Evolutionary conservation across 352 stramenopile species (phyloP).

Genomic region (Globisporangium carolinianum): DNA sequence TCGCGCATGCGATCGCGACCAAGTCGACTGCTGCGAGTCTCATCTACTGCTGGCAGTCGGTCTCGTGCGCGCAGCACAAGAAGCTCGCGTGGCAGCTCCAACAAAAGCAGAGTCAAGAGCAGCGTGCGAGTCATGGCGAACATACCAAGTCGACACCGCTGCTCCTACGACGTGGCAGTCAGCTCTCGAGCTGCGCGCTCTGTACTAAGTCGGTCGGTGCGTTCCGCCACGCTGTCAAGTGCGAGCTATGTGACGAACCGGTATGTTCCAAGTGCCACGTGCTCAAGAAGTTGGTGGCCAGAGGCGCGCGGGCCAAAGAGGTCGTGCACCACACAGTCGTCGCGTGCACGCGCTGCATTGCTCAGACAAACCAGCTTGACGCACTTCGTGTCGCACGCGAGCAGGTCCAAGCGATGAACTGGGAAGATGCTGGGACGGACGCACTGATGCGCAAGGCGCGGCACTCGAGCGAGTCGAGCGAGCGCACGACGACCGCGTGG

Average conservation of each 20-base stretch:
- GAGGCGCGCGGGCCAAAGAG: slow-evolving; percentile 1
- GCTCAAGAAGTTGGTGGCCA: slow-evolving; percentile 5
- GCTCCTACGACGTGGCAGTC: slow-evolving; percentile 2
- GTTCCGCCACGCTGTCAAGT: slow-evolving; percentile 10
- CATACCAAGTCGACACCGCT: too few relatives aligned
- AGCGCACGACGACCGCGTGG: slow-evolving; percentile 6
- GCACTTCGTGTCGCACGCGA: slow-evolving; percentile 3
- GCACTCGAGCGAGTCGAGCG: slow-evolving; percentile 1
- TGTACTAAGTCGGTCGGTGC: slow-evolving; percentile 5
- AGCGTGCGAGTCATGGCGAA: background rate
- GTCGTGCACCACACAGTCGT: slow-evolving; percentile 1
- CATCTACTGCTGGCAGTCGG: slow-evolving; percentile 24
- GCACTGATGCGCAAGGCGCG: background rate
- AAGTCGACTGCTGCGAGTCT: slow-evolving; percentile 16
- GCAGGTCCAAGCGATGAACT: slow-evolving; percentile 1
- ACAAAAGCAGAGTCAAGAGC: background rate
- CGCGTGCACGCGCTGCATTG: slow-evolving; percentile 9
- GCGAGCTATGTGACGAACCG: slow-evolving; percentile 7
- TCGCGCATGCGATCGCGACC: slow-evolving; percentile 17
- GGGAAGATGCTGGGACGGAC: background rate
- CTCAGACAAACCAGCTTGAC: slow-evolving; percentile 3
- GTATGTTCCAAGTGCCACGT: slow-evolving; percentile 13
- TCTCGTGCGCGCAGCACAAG: slow-evolving; percentile 24
- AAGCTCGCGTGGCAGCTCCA: slow-evolving; percentile 22
- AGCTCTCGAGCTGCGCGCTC: slow-evolving; percentile 6